A percentile compares a stretch with the other conserved stretches of the same genome.
These are phyloP conservation scores for Chrysopogon serrulatus DNA, from an alignment of 176 grass and related monocot species.

Conservation along the genomic window DNA sequence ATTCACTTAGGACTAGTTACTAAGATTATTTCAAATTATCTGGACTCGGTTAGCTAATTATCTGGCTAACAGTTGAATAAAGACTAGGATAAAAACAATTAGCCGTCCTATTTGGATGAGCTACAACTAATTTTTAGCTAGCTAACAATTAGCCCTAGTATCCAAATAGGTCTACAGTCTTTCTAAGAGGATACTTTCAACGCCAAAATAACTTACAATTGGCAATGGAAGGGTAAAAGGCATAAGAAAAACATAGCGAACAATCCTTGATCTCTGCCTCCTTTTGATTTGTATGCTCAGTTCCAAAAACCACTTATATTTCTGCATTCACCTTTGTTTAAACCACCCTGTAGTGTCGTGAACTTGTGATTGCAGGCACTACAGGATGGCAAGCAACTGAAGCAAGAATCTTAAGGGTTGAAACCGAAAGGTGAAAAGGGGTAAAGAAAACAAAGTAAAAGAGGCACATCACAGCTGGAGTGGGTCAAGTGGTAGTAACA, in stretches of 20 bases:
- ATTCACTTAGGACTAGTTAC: too few species aligned
- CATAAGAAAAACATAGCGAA: neutral
- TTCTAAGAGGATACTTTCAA: too few species aligned
- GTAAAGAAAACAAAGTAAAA: constrained; percentile 30
- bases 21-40: too few species aligned
- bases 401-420: constrained; percentile 34
- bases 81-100: too few species aligned
- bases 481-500: constrained; percentile 28
- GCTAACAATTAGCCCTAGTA: too few species aligned
- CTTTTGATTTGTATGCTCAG: neutral
- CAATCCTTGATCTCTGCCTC: neutral
- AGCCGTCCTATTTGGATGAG: too few species aligned
- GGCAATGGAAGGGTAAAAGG: neutral
- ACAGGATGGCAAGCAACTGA: constrained; percentile 18
- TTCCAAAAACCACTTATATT: neutral
- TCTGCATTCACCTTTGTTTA: neutral
- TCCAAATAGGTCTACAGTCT: too few species aligned
- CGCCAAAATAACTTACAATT: too few species aligned
- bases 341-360: neutral
- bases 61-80: too few species aligned
- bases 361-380: constrained; percentile 16
- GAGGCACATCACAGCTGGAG: constrained; percentile 27
- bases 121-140: too few species aligned
- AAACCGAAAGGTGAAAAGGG: constrained; percentile 37
- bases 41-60: too few species aligned